Evolutionary conservation across 768 basidiomycete species (phyloP), one percentile per base, ranked within the genome.

Genomic region (Sarcodon aspratus): DNA sequence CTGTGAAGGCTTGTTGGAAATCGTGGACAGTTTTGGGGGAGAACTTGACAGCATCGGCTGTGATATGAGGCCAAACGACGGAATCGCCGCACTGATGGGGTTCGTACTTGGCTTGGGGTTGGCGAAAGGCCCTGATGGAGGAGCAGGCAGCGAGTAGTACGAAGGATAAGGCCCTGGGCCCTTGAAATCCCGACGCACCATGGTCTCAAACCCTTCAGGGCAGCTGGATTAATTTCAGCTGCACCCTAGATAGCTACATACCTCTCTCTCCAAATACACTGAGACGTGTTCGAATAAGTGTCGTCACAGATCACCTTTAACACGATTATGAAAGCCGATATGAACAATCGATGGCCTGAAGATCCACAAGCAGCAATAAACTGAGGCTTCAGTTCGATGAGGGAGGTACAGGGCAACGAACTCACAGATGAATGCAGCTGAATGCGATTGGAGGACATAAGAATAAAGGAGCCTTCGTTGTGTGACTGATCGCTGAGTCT

Each of bases 161-260:
- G n/a, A n/a, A n/a, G n/a, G n/a, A n/a, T n/a, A 87, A 0, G 77
- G 73, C 0, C 77, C 75, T 1, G 63, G 57, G 4, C 74, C 69
- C 34, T 66, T 64, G 52, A 85, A 88, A 48, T 89, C 85, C 9
- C 69, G 68, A 33, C 69, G 69, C 0, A 85, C 75, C 58, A 75
- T 75, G 0, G 59, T 57, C 56, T 86, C 80, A 57, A 88, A 88
- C 35, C 78, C 3, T 58, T 53, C 0, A 89, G 66, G 0, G 79
- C 79, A 0, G 69, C 59, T 0, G 80, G 75, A 46, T 87, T 85
- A 46, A 87, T 81, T 80, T 85, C 6, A 89, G 69, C 58, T 88
- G 84, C 92, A 97, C 61, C 94, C 93, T 40, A 99, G 70, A 59
- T 97, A 98, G 11, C 78, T 74, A 54, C 82, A 91, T 83, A 96